A percentile compares a stretch with the other conserved stretches of the same genome.
Conservation (phyloP, 2,329 filamentous ascomycete species). For the Calonectria multiphialidica region DNA sequence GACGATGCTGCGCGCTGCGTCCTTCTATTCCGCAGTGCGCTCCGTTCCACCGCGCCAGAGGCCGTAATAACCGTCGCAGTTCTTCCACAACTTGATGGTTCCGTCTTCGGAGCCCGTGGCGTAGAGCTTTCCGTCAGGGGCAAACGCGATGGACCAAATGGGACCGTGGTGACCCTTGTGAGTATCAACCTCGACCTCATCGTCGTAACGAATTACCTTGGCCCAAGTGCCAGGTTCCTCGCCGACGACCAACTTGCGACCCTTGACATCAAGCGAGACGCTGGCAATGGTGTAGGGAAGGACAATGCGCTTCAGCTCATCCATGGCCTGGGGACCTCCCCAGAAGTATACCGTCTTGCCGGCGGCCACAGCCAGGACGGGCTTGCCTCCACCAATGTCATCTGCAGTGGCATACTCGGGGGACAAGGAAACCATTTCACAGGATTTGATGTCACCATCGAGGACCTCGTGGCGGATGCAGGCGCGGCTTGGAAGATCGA, state of each 20-base stretch:
- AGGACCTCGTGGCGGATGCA: conserved; percentile 83
- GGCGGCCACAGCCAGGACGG: conserved; percentile 89
- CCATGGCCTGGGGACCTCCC: conserved; percentile 78
- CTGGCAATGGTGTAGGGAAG: conserved; percentile 90
- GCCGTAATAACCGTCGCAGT: conserved; percentile 74
- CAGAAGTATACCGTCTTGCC: conserved; percentile 96
- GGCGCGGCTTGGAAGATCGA: conserved; percentile 83
- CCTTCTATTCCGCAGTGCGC: conserved; percentile 52
- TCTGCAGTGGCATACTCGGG: conserved; percentile 67
- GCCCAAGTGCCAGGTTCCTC: conserved; percentile 96
- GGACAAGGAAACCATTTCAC: conserved; percentile 84
- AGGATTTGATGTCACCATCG: conserved; percentile 89
- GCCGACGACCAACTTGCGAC: conserved; percentile 88
- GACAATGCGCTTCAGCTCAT: conserved; percentile 81
- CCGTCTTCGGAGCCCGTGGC: conserved; percentile 97
- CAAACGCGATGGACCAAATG: conserved; percentile 96
- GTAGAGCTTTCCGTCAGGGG: conserved; percentile 95
- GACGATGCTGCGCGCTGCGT: conserved; percentile 40
- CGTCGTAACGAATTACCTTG: conserved; percentile 91
- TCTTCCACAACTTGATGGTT: conserved; percentile 93
- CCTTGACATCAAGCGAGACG: conserved; percentile 86
- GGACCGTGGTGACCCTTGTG: conserved; percentile 98
- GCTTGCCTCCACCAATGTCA: conserved; percentile 75
- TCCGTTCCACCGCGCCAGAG: conserved; percentile 69
- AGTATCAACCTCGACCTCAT: conserved; percentile 85